Conservation (phyloP, 768 basidiomycete species). For the Phylloporus arenicola region DNA sequence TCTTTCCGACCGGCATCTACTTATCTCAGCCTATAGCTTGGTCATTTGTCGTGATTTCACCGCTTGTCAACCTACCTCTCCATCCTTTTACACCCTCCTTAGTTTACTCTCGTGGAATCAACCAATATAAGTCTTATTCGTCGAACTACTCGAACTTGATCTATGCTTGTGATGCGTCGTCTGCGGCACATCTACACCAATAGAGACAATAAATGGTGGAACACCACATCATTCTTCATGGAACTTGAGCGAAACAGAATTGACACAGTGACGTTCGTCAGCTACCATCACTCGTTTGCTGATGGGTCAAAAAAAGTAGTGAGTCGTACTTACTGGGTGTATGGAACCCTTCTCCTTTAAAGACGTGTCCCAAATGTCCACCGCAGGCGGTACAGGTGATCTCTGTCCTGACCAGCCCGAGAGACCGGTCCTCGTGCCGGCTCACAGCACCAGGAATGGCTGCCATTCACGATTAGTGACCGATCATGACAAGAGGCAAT, state of each 20-base stretch:
- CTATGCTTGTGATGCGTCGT: too few species aligned
- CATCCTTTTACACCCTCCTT: conserved; percentile 17
- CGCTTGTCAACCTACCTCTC: conserved; percentile 18
- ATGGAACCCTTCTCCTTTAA: conserved; percentile 82
- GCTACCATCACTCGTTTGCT: conserved; percentile 35
- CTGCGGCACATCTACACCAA: too few species aligned
- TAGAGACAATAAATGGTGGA: not conserved
- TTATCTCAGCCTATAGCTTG: conserved; percentile 5
- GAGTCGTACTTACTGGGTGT: conserved; percentile 74
- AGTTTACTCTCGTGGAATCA: conserved; percentile 18
- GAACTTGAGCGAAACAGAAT: conserved; percentile 83
- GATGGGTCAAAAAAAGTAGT: not conserved
- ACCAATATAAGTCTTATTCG: conserved; percentile 7
- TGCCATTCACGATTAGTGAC: conserved; percentile 25
- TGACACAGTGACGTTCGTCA: conserved; percentile 86
- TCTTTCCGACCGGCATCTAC: conserved; percentile 3
- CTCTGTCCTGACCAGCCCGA: conserved; percentile 72
- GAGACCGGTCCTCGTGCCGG: conserved; percentile 64
- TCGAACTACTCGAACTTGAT: not conserved
- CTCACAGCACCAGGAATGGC: conserved; percentile 87
- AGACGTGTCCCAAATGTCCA: conserved; percentile 92
- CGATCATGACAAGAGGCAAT: not conserved
- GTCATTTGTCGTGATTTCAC: conserved; percentile 15
- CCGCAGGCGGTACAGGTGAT: conserved; percentile 89
- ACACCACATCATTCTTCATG: conserved; percentile 29